Evolutionary conservation across 2,329 filamentous ascomycete genomes (phyloP), one percentile per base, ranked within the genome.

Genomic region (Thelonectria olida): DNA sequence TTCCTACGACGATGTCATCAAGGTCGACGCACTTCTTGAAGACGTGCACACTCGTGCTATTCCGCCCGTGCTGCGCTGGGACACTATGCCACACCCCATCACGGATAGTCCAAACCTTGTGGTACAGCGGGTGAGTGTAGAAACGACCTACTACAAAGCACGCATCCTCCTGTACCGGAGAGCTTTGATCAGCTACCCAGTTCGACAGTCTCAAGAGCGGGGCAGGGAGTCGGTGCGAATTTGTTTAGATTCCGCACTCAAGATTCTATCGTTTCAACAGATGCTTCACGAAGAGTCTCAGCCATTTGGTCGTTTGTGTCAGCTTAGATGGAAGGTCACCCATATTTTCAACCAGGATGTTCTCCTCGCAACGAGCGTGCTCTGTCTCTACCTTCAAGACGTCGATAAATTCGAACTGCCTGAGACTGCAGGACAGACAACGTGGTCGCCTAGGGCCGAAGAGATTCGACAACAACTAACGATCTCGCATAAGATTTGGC

Each of bases 241-340:
- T 38, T 63, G 54, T n/a, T 31, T 65, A 39, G 49, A 65, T 49
- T 60, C 62, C 19, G 60, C 62, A 39, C 36, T 65, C 38, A 60
- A 60, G 39, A 57, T 63, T 45, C 48, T 65, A 10, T 56, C 51
- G 3, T 65, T 63, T 28, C 62, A 65, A 44, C 47, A 60, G 36
- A 57, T 65, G 60, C 55, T 63, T 19, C 55, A 63, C 25, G 49
- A 65, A 54, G 60, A 65, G 44, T 57, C 60, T 60, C 60, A 63
- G 44, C 62, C 62, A 48, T 57, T 60, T 45, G 60, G 62, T 49
- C 62, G 55, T 42, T n/a, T 65, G 20, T 57, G 42, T 25, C 60
- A 57, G 48, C 42, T 63, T 2, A 48, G 60, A 42, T 63, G 59
- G 60, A 63, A 60, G 52, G 55, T 63, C 17, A 48, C 25, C 31